These are phyloP conservation scores for Brettanomyces sp. DNA, from an alignment of 805 yeast species.

Conservation along the genomic window DNA sequence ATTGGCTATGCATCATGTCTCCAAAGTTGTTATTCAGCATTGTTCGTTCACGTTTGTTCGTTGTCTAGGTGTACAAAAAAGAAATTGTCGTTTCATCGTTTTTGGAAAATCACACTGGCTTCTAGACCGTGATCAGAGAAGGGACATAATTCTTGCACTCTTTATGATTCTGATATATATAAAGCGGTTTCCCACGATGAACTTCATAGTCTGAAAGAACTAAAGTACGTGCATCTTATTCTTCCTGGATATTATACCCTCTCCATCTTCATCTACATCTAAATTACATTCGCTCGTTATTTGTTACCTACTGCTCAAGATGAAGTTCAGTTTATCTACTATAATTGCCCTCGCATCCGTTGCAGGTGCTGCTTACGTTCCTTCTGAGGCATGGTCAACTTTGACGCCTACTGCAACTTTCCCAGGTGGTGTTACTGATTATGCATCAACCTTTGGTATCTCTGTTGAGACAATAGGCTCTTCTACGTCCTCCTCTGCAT, in stretches of 20 bases:
- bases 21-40: too few species aligned
- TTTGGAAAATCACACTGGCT: not conserved
- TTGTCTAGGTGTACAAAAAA: not conserved
- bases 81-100: not conserved
- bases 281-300: not conserved
- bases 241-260: not conserved
- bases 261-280: not conserved
- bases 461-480: conserved; percentile 51
- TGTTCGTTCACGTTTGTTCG: too few species aligned
- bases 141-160: too few species aligned
- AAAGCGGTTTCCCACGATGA: too few species aligned
- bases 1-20: too few species aligned
- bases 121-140: too few species aligned
- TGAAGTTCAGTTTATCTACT: conserved; percentile 8
- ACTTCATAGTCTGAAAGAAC: too few species aligned
- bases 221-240: not conserved
- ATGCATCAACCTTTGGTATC: conserved; percentile 56
- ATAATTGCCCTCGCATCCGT: conserved; percentile 36
- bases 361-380: conserved; percentile 53
- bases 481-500: conserved; percentile 33
- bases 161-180: too few species aligned
- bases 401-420: conserved; percentile 50
- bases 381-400: conserved; percentile 62
- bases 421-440: conserved; percentile 46
- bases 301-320: conserved; percentile 1